These are phyloP conservation scores for Ceratobasidium sp. DNA, from an alignment of 1,284 basidiomycete species.

Conservation along the genomic window DNA sequence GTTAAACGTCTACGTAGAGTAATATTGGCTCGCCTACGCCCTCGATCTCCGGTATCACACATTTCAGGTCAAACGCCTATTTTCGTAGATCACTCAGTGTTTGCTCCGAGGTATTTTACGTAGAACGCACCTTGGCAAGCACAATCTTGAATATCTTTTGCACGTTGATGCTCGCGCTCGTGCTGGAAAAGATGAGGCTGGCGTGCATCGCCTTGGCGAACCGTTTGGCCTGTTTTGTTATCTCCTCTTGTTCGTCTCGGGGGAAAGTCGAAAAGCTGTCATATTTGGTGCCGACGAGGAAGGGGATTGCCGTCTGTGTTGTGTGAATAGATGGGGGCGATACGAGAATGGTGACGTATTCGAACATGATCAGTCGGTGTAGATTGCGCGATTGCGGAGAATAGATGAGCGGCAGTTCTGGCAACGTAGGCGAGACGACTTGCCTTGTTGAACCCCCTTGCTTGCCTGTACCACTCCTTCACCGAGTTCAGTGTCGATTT, in stretches of 20 bases:
- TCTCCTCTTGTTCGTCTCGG: slow-evolving; percentile 97
- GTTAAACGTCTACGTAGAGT: slow-evolving; percentile 86
- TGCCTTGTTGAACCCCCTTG: slow-evolving; percentile 97
- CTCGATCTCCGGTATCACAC: slow-evolving; percentile 95
- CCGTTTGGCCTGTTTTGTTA: slow-evolving; percentile 94
- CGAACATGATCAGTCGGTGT: not conserved
- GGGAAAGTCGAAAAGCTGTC: slow-evolving; percentile 96
- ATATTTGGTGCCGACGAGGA: slow-evolving; percentile 97
- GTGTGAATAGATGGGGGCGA: slow-evolving; percentile 2
- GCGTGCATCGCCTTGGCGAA: slow-evolving; percentile 99
- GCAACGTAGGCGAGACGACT: slow-evolving; percentile 44
- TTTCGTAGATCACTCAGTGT: slow-evolving; percentile 48
- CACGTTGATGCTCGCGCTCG: slow-evolving; percentile 96
- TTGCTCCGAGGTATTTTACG: slow-evolving; percentile 27
- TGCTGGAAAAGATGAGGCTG: slow-evolving; percentile 97
- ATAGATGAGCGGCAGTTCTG: slow-evolving; percentile 2
- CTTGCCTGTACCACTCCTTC: slow-evolving; percentile 99
- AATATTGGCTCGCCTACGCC: slow-evolving; percentile 92
- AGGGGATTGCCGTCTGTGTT: slow-evolving; percentile 88
- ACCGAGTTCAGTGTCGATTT: slow-evolving; percentile 97
- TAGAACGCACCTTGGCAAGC: slow-evolving; percentile 65
- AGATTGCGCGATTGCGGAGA: not conserved
- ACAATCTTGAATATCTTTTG: slow-evolving; percentile 99
- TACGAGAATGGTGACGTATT: too few relatives aligned
- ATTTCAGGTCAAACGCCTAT: slow-evolving; percentile 85